Evolutionary conservation across 805 yeast genomes (phyloP), one percentile per base, ranked within the genome.

Genomic region (Scheffersomyces lignosus): DNA sequence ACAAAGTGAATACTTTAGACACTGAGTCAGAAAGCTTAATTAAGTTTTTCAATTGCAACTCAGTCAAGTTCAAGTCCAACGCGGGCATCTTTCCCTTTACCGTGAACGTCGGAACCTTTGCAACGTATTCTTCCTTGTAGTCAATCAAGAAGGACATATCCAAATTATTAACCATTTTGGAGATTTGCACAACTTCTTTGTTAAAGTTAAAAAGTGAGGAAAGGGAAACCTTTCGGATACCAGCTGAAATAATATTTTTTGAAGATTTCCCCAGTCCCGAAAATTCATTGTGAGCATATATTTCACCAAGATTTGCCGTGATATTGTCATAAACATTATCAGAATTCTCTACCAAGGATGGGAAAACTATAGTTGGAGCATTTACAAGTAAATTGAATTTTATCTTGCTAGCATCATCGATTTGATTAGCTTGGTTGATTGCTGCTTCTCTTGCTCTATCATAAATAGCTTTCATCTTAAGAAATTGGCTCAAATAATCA

Each of bases 391-490:
- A 61, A 49, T 90, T 85, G 54, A 90, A 75, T 45, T 81, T 80
- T 62, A 89, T 80, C 45, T 71, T 75, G 31, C 66, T 73, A 1
- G 86, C 78, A 38, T 64, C 70, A 35, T 78, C 77, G 29, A 81
- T 70, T 44, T 79, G 80, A 29, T 69, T 78, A 0, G 93, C 93
- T 56, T 87, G 95, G 47, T 83, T 78, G 47, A 88, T 76, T 0
- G 98, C 96, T 8, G 89, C 87, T 51, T 83, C 87, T 40, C 98
- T 75, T 0, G 98, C 95, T 15, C 76, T 68, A 52, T 93, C 99
- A 58, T 86, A 95, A n/a, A 90, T 71, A 3, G 77, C 78, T 59
- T 93, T 93, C 96, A 91, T 87, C 48, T 76, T 76, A 40, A 80
- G 83, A 52, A 95, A 86, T 48, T 83, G 84, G 45, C 78, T 78